phyloP scores from a whole-genome alignment of 192 early-diverging fungal genomes.

The Spinellus fusiger region DNA sequence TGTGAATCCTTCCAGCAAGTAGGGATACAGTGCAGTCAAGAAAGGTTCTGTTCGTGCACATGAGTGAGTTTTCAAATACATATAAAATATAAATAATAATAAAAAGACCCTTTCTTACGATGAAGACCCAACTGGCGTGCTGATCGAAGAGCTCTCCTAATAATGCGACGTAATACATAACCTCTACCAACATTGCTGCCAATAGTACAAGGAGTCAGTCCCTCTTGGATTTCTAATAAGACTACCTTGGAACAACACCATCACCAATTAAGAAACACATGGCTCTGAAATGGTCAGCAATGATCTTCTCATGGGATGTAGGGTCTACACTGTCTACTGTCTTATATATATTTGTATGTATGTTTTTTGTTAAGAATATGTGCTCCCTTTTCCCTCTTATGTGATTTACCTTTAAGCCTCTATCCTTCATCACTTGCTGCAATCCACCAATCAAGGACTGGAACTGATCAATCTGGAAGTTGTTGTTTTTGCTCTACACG shows the following conservation, averaged over 20 bases:
- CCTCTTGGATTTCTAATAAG: not conserved
- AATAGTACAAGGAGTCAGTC: no score
- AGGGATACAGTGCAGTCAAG: conserved; percentile 42
- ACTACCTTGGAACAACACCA: conserved; percentile 50
- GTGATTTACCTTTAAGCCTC: conserved; percentile 27
- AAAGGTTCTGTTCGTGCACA: conserved; percentile 39
- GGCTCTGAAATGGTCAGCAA: conserved; percentile 51
- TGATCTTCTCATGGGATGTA: conserved; percentile 45
- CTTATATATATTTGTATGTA: not conserved
- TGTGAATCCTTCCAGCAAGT: conserved; percentile 33
- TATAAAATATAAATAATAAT: not conserved
- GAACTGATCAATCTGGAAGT: conserved; percentile 52
- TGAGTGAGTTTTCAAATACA: not conserved
- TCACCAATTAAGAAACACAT: conserved; percentile 53
- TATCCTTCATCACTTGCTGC: conserved; percentile 27
- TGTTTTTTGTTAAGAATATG: not conserved
- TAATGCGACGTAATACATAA: conserved; percentile 55
- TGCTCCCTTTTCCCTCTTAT: not conserved
- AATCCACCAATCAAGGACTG: conserved; percentile 36
- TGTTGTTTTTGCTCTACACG: conserved; percentile 39
- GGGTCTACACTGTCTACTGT: conserved; percentile 15
- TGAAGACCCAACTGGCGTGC: conserved; percentile 49
- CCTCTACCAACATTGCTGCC: conserved; percentile 45
- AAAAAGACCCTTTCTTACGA: conserved; percentile 28
- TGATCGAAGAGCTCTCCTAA: conserved; percentile 49